phyloP scores from a whole-genome alignment of 768 basidiomycete species.

The Boletellus ananas region DNA sequence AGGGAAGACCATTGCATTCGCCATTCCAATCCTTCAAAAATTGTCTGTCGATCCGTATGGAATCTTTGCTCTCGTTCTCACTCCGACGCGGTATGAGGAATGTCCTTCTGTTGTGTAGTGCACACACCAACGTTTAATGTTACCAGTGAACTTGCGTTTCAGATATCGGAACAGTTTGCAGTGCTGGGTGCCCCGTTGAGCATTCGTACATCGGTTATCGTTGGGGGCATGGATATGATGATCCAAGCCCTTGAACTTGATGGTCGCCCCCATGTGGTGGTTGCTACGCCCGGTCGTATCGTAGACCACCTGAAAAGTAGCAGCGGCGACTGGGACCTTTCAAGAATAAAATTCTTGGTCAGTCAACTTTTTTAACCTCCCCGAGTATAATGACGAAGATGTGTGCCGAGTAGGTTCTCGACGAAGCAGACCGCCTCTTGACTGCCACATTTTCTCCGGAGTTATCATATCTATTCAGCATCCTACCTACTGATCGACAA shows the following conservation, averaged over 20 bases:
- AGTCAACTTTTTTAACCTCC: conserved; percentile 17
- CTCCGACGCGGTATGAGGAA: conserved; percentile 79
- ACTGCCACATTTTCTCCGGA: conserved; percentile 88
- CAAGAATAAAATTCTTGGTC: conserved; percentile 81
- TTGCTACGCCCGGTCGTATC: conserved; percentile 94
- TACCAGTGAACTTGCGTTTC: conserved; percentile 89
- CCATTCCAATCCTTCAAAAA: conserved; percentile 88
- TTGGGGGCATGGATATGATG: conserved; percentile 99
- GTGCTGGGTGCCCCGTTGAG: conserved; percentile 83
- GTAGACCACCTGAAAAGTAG: conserved; percentile 84
- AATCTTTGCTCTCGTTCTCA: conserved; percentile 88
- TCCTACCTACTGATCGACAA: conserved; percentile 82
- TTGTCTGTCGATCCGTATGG: conserved; percentile 90
- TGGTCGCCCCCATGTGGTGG: conserved; percentile 85
- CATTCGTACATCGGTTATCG: conserved; percentile 80
- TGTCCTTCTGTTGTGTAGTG: background rate
- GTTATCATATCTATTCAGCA: conserved; percentile 68
- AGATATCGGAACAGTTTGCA: conserved; percentile 94
- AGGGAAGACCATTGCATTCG: conserved; percentile 97
- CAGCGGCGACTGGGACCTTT: conserved; percentile 75
- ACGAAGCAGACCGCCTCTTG: conserved; percentile 93
- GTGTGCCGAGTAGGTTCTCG: conserved; percentile 61
- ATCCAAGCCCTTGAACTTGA: conserved; percentile 83
- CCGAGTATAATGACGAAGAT: background rate
- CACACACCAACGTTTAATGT: background rate